A percentile compares a stretch with the other conserved stretches of the same genome.
These are phyloP conservation scores for Malus fusca DNA, from an alignment of 306 rosid species.

Conservation along the genomic window DNA sequence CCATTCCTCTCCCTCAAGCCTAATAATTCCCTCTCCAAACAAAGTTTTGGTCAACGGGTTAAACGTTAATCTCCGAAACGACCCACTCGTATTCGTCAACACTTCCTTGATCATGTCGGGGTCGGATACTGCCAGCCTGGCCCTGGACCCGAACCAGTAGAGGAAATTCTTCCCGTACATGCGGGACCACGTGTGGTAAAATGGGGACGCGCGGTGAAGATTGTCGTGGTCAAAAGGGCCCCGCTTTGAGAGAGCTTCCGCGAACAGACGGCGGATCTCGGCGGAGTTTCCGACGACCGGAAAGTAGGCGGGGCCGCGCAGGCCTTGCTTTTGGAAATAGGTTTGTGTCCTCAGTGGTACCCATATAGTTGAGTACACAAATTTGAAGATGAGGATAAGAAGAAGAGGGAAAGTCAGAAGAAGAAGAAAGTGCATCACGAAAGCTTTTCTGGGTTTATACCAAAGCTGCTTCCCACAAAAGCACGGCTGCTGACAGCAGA, in stretches of 20 bases:
- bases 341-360: conserved; percentile 37
- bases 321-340: conserved; percentile 57
- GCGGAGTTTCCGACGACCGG: conserved; percentile 47
- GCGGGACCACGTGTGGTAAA: conserved; percentile 47
- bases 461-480: too few relatives aligned
- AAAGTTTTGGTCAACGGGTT: conserved; percentile 45
- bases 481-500: background rate
- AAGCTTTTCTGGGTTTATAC: too few relatives aligned
- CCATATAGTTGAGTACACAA: conserved; percentile 32
- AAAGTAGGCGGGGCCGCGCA: conserved; percentile 60
- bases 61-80: conserved; percentile 14
- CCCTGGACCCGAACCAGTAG: conserved; percentile 62
- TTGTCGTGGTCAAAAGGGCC: conserved; percentile 35
- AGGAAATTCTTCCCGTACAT: conserved; percentile 55
- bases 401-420: background rate
- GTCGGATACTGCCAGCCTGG: conserved; percentile 55
- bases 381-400: conserved; percentile 19
- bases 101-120: conserved; percentile 62
- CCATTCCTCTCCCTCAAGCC: conserved; percentile 49
- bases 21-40: conserved; percentile 54
- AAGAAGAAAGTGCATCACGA: conserved; percentile 20
- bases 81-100: conserved; percentile 30
- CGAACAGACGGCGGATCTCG: conserved; percentile 41
- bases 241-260: conserved; percentile 29
- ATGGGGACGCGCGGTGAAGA: conserved; percentile 39